Evolutionary conservation across 768 basidiomycete species (phyloP).

Genomic region (Rhodotorula babjevae): DNA sequence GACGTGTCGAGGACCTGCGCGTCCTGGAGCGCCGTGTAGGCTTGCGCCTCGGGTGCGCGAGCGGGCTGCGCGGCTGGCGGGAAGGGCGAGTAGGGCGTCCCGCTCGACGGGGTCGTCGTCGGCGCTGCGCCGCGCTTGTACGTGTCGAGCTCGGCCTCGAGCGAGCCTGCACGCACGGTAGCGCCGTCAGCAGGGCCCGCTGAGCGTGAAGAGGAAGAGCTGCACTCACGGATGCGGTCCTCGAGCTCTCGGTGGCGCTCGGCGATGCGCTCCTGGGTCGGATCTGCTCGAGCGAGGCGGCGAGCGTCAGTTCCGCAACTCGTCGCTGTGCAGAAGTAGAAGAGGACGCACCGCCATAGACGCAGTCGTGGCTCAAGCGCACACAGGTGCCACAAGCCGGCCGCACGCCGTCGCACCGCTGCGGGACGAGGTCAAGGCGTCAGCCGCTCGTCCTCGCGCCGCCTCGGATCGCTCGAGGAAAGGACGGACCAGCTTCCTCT

Average conservation of each 20-base stretch:
- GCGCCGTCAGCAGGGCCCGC: too few species aligned
- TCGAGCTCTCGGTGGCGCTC: constrained; percentile 22
- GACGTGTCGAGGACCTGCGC: neutral
- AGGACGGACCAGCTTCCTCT: constrained; percentile 19
- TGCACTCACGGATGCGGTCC: constrained; percentile 18
- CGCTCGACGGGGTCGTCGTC: neutral
- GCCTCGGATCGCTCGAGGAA: too few species aligned
- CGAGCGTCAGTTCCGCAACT: neutral
- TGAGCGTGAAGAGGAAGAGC: neutral
- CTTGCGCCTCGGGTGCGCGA: neutral
- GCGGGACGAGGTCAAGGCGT: neutral
- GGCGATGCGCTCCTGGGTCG: constrained; percentile 9
- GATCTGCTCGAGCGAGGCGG: constrained; percentile 4
- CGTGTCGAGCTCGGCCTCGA: constrained; percentile 30
- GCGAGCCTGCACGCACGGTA: constrained; percentile 1
- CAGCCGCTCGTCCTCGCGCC: neutral
- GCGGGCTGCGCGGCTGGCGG: neutral
- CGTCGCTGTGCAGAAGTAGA: too few species aligned
- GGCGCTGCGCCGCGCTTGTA: neutral
- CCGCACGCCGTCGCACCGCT: constrained; percentile 19
- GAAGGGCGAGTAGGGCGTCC: neutral
- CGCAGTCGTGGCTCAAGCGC: constrained; percentile 35
- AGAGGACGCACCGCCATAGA: constrained; percentile 20
- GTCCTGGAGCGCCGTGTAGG: neutral
- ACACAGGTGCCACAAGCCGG: constrained; percentile 29